These are phyloP conservation scores for Mycothermus thermophilus DNA, from an alignment of 495 filamentous ascomycete genomes.

Conservation along the genomic window DNA sequence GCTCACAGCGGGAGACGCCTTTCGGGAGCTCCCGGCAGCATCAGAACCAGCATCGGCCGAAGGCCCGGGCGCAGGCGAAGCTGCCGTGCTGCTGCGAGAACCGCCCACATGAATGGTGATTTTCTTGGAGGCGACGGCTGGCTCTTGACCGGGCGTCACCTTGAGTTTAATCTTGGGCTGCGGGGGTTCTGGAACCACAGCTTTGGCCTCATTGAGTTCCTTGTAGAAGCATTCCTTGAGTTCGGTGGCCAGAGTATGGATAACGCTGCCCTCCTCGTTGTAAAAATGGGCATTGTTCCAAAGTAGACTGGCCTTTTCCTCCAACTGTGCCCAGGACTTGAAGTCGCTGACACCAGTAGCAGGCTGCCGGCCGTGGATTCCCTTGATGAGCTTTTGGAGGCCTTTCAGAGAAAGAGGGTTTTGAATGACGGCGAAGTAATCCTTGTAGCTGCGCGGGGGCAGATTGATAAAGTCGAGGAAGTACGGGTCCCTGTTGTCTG, in stretches of 20 bases:
- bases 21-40: conserved; percentile 9
- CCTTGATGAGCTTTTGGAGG: conserved; percentile 56
- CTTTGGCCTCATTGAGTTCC: conserved; percentile 54
- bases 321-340: conserved; percentile 66
- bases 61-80: conserved; percentile 41
- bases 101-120: conserved; percentile 43
- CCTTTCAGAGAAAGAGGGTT: conserved; percentile 57
- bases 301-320: conserved; percentile 59
- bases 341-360: conserved; percentile 55
- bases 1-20: conserved; percentile 10
- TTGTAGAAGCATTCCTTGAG: conserved; percentile 56
- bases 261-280: conserved; percentile 78
- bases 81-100: conserved; percentile 33
- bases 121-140: conserved; percentile 29
- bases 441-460: conserved; percentile 45
- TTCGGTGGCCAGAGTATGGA: conserved; percentile 54
- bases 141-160: conserved; percentile 31
- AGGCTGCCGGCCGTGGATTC: conserved; percentile 48
- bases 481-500: conserved; percentile 34
- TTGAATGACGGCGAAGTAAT: conserved; percentile 66
- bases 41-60: conserved; percentile 22
- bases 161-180: conserved; percentile 70
- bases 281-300: conserved; percentile 79
- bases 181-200: conserved; percentile 44
- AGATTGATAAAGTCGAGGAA: conserved; percentile 54